Base-by-base conservation (phyloP, 176 grass and related monocot genomes). In the Oryza rufipogon region DNA sequence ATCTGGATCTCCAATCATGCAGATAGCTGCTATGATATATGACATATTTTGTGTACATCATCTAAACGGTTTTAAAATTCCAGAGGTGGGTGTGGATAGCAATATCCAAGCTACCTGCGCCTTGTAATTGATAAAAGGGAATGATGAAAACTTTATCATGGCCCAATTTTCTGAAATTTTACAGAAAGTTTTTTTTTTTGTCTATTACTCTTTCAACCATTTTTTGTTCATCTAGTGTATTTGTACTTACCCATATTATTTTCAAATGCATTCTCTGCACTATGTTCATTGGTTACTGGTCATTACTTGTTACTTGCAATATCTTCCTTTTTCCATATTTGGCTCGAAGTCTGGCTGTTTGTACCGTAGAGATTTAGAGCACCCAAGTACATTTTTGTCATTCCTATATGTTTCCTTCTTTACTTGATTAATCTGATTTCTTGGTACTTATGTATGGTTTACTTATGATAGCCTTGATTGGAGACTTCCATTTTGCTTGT, bases 1-100 rank as follows among this genome's bases (percentile, higher is more conserved):
- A 49, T 60, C 2, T 60, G 8, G 33, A 85, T 68, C 42, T 75
- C 30, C 61, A 74, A 71, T 44, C 81, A 88, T 11, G 69, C 71
- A 79, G 64, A 81, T 71, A 65, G 65, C 39, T 44, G 11, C 51
- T 54, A 51, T 68, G 45, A 36, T 30, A 78, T 66, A 39, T 83
- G 66, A 26, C 60, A 76, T 32, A 2, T 83, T 88, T 49, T 77
- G 15, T 28, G 20, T 25, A 71, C 2, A 38, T 16, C 51, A 78
- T 14, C 15, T 77, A 49, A 47, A 68, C 11, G 1, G 36, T 65
- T 81, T 77, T 1, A 76, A 77, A 82, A 77, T 19, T 77, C 19
- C 77, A 12, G n/a, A 80, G 79, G 42, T 76, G 49, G 38, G 56
- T 70, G 32, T 76, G 49, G 38, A 45, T 70, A 87, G 16, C 26